phyloP scores from a whole-genome alignment of 352 stramenopile species.

The Globisporangium takayamanum region DNA sequence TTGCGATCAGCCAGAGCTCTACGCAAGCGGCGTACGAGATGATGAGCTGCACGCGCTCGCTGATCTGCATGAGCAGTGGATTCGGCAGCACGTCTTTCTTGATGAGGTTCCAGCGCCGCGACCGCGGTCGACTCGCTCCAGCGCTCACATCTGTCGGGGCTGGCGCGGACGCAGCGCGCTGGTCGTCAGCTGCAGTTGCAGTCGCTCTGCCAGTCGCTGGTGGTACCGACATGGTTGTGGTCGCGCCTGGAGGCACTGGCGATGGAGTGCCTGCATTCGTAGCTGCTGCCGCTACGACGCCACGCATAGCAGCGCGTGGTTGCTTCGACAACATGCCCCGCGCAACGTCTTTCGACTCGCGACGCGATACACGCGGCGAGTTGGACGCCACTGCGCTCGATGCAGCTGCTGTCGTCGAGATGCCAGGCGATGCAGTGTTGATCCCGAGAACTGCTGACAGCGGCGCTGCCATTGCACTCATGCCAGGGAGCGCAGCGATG shows the following conservation, averaged over 20 bases:
- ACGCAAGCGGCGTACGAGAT: slow-evolving; percentile 34
- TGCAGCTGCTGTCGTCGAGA: not conserved
- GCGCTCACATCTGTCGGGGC: not conserved
- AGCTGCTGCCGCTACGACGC: not conserved
- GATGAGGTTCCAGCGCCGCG: slow-evolving; percentile 15
- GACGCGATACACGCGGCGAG: slow-evolving; percentile 2
- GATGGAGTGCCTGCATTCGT: not conserved
- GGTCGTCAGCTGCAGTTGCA: slow-evolving; percentile 4
- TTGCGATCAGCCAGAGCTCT: not conserved
- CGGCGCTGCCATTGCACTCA: slow-evolving; percentile 10
- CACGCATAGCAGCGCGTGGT: slow-evolving; percentile 6
- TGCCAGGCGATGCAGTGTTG: too few species aligned
- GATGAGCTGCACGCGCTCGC: slow-evolving; percentile 54
- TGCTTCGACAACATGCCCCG: slow-evolving; percentile 12
- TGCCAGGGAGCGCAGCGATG: slow-evolving; percentile 6
- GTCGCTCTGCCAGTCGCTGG: not conserved
- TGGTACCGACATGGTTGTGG: not conserved
- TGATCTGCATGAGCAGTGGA: slow-evolving; percentile 52
- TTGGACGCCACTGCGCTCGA: not conserved
- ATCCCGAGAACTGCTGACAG: not conserved
- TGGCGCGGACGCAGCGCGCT: not conserved
- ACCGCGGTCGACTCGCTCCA: slow-evolving; percentile 1
- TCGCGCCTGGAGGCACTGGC: not conserved
- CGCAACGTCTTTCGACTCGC: slow-evolving; percentile 9
- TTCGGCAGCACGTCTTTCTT: slow-evolving; percentile 28